Base-by-base conservation (phyloP, 192 early-diverging fungal species). In the Rhizoclosmatium globosum region DNA sequence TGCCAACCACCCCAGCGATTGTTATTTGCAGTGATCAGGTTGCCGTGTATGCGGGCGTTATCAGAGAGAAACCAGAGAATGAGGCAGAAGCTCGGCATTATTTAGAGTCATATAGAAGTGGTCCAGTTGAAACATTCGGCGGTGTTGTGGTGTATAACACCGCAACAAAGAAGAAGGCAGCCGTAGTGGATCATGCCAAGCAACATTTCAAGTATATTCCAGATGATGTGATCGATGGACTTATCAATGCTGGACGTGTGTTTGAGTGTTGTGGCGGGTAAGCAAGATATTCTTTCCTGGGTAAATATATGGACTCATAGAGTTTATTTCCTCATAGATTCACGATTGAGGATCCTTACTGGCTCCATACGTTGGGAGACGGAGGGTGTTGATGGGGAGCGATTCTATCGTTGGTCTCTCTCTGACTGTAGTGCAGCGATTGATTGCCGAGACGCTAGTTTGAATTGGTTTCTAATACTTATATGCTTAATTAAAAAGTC, bases 391-490 rank as follows among this genome's bases (percentile, higher is more conserved):
- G 79, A 84, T 65, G 74, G 74, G 74, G 74, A 19, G 69, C 62
- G 87, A 89, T 62, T 84, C 83, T 2, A 89, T 89, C 62, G 80
- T 87, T 67, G 88, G 88, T 1, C 76, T 89, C 61, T 86, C 87
- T 7, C 38, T 86, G 47, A 66, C 79, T 23, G 74, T 87, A 11
- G 76, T 88, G 7, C 61, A 62, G n/a, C 39, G 66, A 38, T 77
- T 87, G n/a, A 58, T 87, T 48, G 53, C 39, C 7, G 59, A 86
- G 44, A 71, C 77, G 6, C 50, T 68, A 21, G 50, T 41, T 65
- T 31, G 31, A 31, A 31, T 31, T 31, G 31, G 31, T 31, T 31
- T 31, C 31, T 31, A 31, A 31, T 31, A 31, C n/a, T n/a, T n/a
- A n/a, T n/a, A n/a, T n/a, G n/a, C n/a, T n/a, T n/a, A n/a, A n/a